A percentile compares a stretch with the other conserved stretches of the same genome.
These are phyloP conservation scores for Agaricus blazei DNA, from an alignment of 768 basidiomycete species.

Conservation along the genomic window DNA sequence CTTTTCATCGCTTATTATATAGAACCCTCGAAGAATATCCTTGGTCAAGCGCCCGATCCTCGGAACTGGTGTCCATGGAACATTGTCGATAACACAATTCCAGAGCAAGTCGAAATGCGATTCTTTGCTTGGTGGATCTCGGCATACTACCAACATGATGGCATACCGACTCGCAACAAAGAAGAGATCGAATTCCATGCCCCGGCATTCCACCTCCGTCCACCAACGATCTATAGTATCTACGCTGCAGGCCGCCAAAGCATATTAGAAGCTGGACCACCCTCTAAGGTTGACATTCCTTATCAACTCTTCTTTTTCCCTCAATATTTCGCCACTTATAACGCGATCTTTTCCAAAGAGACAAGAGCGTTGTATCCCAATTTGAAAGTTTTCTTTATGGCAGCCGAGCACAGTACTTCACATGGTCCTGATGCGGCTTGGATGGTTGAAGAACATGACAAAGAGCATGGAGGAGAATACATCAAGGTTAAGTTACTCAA, in stretches of 20 bases:
- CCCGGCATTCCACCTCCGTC: neutral
- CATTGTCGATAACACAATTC: neutral
- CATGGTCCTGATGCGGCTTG: neutral
- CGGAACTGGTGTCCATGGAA: constrained; percentile 5
- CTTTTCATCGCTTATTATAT: neutral
- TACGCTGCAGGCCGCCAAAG: neutral
- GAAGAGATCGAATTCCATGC: neutral
- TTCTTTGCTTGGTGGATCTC: constrained; percentile 10
- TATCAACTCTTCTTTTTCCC: neutral
- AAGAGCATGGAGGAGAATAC: neutral
- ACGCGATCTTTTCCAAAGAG: neutral
- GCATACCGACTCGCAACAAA: neutral
- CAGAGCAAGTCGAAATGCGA: constrained; percentile 2
- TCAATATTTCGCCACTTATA: neutral
- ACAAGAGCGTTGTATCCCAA: neutral
- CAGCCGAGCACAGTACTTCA: neutral
- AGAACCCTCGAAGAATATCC: constrained; percentile 11
- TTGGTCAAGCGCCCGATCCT: constrained; percentile 7
- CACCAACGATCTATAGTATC: neutral
- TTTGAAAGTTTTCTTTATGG: constrained; percentile 1
- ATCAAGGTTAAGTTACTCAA: neutral
- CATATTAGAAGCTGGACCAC: neutral
- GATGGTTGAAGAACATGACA: neutral
- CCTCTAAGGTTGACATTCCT: neutral
- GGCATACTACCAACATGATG: constrained; percentile 10